These are phyloP conservation scores for Stemphylium lycopersici DNA, from an alignment of 2,329 filamentous ascomycete species.

Conservation along the genomic window DNA sequence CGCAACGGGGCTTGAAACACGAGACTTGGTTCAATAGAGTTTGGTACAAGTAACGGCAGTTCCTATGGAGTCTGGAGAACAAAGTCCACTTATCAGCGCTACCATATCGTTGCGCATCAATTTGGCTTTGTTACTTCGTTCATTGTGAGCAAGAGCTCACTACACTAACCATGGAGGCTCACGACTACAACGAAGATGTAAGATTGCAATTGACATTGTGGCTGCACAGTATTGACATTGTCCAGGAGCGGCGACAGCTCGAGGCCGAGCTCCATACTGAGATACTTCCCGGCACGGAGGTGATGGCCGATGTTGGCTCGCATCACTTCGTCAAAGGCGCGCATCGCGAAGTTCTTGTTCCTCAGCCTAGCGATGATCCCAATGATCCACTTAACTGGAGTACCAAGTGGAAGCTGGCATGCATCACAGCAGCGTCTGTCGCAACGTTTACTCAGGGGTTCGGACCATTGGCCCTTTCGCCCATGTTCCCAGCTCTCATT, in stretches of 20 bases:
- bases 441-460: conserved; percentile 62
- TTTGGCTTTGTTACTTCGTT: not conserved
- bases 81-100: not conserved
- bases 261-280: conserved; percentile 60
- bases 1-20: not conserved
- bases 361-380: conserved; percentile 59
- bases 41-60: not conserved
- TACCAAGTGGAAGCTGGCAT: conserved; percentile 55
- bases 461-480: conserved; percentile 61
- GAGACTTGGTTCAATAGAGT: not conserved
- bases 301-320: conserved; percentile 65
- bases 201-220: not conserved
- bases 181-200: conserved; percentile 19
- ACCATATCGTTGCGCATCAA: not conserved
- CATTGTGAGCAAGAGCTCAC: not conserved
- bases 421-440: conserved; percentile 54
- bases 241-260: conserved; percentile 53
- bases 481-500: conserved; percentile 67
- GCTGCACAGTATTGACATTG: not conserved
- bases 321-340: conserved; percentile 67
- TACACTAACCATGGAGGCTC: conserved; percentile 11
- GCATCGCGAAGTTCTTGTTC: conserved; percentile 57
- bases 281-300: conserved; percentile 64
- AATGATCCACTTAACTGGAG: conserved; percentile 63
- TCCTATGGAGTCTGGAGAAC: not conserved